A percentile compares a stretch with the other conserved stretches of the same genome.
These are phyloP conservation scores for Penicillium flavigenum DNA, from an alignment of 495 filamentous ascomycete genomes.

Conservation along the genomic window DNA sequence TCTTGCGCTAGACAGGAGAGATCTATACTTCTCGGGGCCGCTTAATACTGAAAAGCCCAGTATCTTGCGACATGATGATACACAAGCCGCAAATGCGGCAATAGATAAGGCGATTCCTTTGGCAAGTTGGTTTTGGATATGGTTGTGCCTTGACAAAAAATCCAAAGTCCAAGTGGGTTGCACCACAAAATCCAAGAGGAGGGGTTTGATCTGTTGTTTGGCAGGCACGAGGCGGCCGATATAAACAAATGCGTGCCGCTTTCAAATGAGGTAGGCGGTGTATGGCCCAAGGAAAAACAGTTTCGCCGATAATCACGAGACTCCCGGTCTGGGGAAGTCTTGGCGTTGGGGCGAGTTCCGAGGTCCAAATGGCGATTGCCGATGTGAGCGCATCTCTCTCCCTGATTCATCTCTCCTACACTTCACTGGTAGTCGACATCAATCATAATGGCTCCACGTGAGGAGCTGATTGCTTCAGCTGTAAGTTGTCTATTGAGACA, in stretches of 20 bases:
- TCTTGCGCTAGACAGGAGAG: constrained; percentile 11
- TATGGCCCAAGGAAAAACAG: constrained; percentile 15
- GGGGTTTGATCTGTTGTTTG: constrained; percentile 22
- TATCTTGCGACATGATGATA: constrained; percentile 70
- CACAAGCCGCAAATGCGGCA: constrained; percentile 38
- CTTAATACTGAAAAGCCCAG: constrained; percentile 70
- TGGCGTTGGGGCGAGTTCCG: constrained; percentile 37
- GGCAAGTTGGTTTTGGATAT: neutral
- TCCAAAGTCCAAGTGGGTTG: constrained; percentile 10
- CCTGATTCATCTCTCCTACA: constrained; percentile 18
- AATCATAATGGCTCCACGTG: constrained; percentile 65
- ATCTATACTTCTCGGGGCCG: constrained; percentile 65
- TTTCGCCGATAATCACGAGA: constrained; percentile 37
- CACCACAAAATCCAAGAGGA: constrained; percentile 15
- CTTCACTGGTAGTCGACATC: constrained; percentile 16
- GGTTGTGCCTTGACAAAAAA: constrained; percentile 2
- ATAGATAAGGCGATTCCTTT: neutral
- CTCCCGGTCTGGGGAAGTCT: constrained; percentile 40
- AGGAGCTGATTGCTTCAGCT: constrained; percentile 82
- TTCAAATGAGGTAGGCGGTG: constrained; percentile 38
- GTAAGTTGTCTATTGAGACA: constrained; percentile 45
- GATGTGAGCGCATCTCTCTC: constrained; percentile 24
- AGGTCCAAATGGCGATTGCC: constrained; percentile 39
- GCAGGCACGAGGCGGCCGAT: constrained; percentile 21
- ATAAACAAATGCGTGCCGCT: constrained; percentile 35